Conservation (phyloP, 2,329 filamentous ascomycete genomes). For the Dothistroma pini region DNA sequence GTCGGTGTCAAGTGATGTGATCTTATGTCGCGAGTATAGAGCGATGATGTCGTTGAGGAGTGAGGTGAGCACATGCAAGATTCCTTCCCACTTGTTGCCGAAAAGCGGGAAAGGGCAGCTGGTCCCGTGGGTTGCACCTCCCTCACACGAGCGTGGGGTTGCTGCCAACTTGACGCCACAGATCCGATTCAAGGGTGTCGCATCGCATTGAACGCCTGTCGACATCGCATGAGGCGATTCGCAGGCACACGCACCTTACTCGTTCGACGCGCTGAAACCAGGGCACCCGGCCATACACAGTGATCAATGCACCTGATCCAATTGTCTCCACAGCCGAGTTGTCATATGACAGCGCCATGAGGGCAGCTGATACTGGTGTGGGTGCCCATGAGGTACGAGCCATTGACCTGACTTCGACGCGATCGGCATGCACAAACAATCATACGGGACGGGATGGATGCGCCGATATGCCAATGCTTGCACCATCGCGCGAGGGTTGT, state of each 20-base stretch:
- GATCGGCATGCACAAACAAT: slow-evolving; percentile 3
- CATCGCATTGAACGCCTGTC: neutral
- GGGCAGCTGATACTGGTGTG: slow-evolving; percentile 1
- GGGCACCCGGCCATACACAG: neutral
- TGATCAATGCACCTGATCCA: slow-evolving; percentile 4
- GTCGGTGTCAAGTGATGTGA: slow-evolving; percentile 1
- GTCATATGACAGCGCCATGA: neutral
- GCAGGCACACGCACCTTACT: neutral
- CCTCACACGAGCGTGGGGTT: neutral
- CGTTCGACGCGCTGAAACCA: slow-evolving; percentile 1
- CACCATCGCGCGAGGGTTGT: neutral
- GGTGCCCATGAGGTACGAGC: slow-evolving; percentile 5
- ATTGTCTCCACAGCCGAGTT: neutral
- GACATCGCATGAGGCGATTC: neutral
- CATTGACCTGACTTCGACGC: neutral
- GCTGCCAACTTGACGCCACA: neutral
- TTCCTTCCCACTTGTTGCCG: neutral
- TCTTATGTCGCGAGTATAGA: neutral
- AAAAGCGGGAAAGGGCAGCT: neutral
- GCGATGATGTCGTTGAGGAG: neutral
- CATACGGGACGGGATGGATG: neutral
- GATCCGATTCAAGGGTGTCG: neutral
- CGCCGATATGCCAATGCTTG: slow-evolving; percentile 3
- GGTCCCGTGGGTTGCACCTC: neutral
- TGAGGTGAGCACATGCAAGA: neutral